Conservation (phyloP, 2,329 filamentous ascomycete species). For the Daldinia sp. region DNA sequence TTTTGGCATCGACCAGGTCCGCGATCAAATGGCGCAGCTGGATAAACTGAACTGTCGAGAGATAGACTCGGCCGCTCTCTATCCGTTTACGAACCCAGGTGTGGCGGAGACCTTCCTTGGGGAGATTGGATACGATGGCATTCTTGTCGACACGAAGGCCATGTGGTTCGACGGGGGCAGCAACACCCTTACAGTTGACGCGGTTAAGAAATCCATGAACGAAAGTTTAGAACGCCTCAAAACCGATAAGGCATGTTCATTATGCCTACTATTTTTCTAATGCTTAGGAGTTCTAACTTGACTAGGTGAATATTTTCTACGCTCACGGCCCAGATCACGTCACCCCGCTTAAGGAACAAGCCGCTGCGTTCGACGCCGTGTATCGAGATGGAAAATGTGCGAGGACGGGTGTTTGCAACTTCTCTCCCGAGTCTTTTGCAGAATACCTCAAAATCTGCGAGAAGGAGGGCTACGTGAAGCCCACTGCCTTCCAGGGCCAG, state of each 20-base stretch:
- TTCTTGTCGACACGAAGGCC: constrained; percentile 29
- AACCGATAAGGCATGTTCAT: background rate
- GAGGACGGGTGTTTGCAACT: constrained; percentile 29
- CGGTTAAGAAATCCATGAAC: constrained; percentile 20
- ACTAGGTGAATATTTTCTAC: background rate
- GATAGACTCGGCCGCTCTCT: constrained; percentile 32
- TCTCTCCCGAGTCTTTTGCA: constrained; percentile 20
- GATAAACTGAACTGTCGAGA: constrained; percentile 21
- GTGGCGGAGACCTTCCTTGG: constrained; percentile 31
- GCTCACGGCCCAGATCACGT: background rate
- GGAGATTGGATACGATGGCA: constrained; percentile 12
- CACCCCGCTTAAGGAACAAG: background rate
- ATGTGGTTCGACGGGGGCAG: constrained; percentile 35
- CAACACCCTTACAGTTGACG: constrained; percentile 25
- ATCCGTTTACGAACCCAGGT: constrained; percentile 29
- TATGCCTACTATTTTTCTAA: background rate
- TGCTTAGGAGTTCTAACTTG: background rate
- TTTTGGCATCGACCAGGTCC: constrained; percentile 16
- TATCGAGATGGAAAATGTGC: background rate
- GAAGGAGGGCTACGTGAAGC: constrained; percentile 30
- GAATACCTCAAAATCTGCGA: constrained; percentile 27
- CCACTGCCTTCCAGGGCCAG: constrained; percentile 28
- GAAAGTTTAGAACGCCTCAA: background rate
- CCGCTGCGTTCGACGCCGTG: background rate
- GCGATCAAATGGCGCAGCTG: constrained; percentile 22